phyloP scores from a whole-genome alignment of 306 rosid species.

The Begonia peltatifolia region DNA sequence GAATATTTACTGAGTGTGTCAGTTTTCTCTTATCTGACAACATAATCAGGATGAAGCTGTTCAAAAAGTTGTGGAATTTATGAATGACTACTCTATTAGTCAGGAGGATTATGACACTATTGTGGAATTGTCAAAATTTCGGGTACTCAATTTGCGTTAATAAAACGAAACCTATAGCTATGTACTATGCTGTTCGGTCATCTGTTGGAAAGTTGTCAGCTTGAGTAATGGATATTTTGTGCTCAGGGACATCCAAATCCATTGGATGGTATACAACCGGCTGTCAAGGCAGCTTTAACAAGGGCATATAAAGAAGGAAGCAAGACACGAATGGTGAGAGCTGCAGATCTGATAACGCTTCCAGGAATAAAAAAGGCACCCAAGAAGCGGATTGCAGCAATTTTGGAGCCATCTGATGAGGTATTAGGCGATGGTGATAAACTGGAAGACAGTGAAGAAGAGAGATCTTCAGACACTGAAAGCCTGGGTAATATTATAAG shows the following conservation, averaged over 20 bases:
- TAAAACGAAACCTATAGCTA: too few relatives aligned
- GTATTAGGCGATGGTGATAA: slow-evolving; percentile 31
- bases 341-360: slow-evolving; percentile 51
- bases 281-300: slow-evolving; percentile 76
- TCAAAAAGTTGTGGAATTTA: slow-evolving; percentile 70
- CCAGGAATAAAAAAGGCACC: slow-evolving; percentile 72
- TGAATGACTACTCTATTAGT: slow-evolving; percentile 70
- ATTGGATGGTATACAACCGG: slow-evolving; percentile 52
- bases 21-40: slow-evolving; percentile 10
- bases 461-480: slow-evolving; percentile 51
- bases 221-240: slow-evolving; percentile 10
- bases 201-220: slow-evolving; percentile 1
- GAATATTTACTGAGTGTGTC: slow-evolving; percentile 6
- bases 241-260: slow-evolving; percentile 76
- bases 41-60: slow-evolving; percentile 74
- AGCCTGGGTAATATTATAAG: slow-evolving; percentile 28
- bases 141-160: slow-evolving; percentile 27
- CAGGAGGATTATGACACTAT: slow-evolving; percentile 78
- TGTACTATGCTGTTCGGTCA: not conserved
- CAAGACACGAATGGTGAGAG: slow-evolving; percentile 53
- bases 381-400: slow-evolving; percentile 82
- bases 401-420: slow-evolving; percentile 59
- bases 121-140: slow-evolving; percentile 75
- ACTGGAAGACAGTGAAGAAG: slow-evolving; percentile 57
- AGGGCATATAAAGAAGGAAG: slow-evolving; percentile 80